These are phyloP conservation scores for Suillus occidentalis DNA, from an alignment of 768 basidiomycete species.

Conservation along the genomic window DNA sequence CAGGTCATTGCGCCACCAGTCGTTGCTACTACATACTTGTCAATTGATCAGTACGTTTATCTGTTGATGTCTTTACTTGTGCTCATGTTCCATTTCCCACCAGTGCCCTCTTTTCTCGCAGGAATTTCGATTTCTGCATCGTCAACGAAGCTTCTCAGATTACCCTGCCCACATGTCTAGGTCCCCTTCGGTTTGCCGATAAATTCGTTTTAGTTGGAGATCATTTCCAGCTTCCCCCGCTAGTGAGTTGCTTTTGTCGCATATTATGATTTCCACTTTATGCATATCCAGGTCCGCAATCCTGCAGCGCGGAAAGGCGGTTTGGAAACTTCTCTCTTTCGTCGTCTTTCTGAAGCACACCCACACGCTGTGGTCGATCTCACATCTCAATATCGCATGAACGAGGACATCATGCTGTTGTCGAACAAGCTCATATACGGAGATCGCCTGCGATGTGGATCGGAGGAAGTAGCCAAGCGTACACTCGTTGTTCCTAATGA, in stretches of 20 bases:
- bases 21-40: no score
- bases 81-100: no score
- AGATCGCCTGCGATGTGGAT: constrained; percentile 77
- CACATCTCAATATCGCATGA: constrained; percentile 93
- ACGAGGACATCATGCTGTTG: constrained; percentile 89
- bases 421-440: constrained; percentile 87
- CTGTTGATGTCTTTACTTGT: no score
- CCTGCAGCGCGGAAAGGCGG: constrained; percentile 78
- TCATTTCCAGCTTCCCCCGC: constrained; percentile 94
- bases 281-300: constrained; percentile 69
- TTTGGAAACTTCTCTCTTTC: constrained; percentile 87
- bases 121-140: no score
- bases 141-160: no score
- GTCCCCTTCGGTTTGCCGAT: constrained; percentile 87
- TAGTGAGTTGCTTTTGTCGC: constrained; percentile 48
- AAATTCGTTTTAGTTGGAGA: constrained; percentile 95
- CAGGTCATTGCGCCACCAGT: no score
- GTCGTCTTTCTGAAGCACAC: constrained; percentile 83
- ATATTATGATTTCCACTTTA: not conserved
- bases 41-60: no score
- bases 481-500: constrained; percentile 53
- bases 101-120: no score
- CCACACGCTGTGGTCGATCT: constrained; percentile 82
- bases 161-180: no score
- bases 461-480: constrained; percentile 62